Evolutionary conservation across 805 yeast species (phyloP).

Genomic region (Candida michaelii): DNA sequence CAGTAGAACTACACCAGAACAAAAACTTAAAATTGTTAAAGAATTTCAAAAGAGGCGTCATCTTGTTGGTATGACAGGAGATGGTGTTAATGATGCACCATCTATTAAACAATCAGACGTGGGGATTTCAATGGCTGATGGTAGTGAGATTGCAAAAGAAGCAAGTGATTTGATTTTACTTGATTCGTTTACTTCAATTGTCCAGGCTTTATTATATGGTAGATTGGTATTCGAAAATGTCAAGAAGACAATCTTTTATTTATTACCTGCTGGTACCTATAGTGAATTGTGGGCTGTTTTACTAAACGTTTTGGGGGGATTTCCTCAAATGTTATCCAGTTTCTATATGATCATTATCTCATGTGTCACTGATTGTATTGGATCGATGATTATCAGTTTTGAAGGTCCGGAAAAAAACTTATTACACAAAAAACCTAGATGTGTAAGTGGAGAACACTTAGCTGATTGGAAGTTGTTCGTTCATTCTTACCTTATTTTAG

Average conservation of each 20-base stretch:
- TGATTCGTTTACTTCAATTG: conserved; percentile 26
- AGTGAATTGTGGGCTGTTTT: conserved; percentile 53
- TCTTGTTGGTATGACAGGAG: conserved; percentile 37
- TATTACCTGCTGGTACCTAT: conserved; percentile 52
- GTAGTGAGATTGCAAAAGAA: conserved; percentile 38
- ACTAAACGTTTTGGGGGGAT: conserved; percentile 46
- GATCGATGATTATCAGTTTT: conserved; percentile 44
- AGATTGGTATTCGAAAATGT: conserved; percentile 50
- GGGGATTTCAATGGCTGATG: conserved; percentile 29
- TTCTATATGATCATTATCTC: conserved; percentile 51
- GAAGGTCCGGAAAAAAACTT: conserved; percentile 45
- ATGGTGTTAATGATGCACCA: conserved; percentile 37
- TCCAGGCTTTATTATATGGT: conserved; percentile 40
- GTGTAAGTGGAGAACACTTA: conserved; percentile 38
- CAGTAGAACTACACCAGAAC: conserved; percentile 47
- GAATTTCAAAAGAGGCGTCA: conserved; percentile 37
- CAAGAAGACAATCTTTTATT: conserved; percentile 45
- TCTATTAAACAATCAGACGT: conserved; percentile 35
- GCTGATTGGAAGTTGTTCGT: conserved; percentile 38
- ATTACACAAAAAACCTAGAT: conserved; percentile 42
- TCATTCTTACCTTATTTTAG: conserved; percentile 45
- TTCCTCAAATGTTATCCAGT: conserved; percentile 49
- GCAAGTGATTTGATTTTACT: conserved; percentile 32
- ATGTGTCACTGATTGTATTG: conserved; percentile 47
- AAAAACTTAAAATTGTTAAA: conserved; percentile 48